phyloP scores from a whole-genome alignment of 345 rosid species.

The Corchorus capsularis region DNA sequence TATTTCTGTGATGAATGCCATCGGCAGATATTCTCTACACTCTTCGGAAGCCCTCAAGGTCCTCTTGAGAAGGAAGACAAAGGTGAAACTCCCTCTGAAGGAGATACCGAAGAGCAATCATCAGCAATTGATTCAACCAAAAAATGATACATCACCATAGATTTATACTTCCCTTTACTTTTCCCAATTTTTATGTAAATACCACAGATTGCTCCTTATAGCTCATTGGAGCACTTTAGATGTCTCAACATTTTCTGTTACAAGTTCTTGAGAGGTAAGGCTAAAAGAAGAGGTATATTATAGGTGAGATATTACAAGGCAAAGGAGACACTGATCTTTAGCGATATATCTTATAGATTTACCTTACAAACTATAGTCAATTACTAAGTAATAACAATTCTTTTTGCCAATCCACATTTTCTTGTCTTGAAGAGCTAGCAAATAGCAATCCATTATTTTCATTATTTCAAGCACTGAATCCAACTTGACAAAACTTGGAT shows the following conservation, averaged over 20 bases:
- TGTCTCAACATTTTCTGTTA: neutral
- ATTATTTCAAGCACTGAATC: too few relatives aligned
- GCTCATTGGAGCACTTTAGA: slow-evolving; percentile 19
- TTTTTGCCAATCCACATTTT: too few relatives aligned
- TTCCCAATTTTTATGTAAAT: slow-evolving; percentile 38
- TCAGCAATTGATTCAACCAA: slow-evolving; percentile 23
- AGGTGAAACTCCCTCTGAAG: slow-evolving; percentile 27
- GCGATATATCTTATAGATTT: too few relatives aligned
- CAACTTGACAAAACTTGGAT: too few relatives aligned
- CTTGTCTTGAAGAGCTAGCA: too few relatives aligned
- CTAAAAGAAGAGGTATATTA: neutral
- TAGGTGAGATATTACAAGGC: too few relatives aligned
- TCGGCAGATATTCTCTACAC: slow-evolving; percentile 60
- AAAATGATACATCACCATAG: slow-evolving; percentile 26
- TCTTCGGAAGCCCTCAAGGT: slow-evolving; percentile 72
- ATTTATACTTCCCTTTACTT: neutral
- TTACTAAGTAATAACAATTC: too few relatives aligned
- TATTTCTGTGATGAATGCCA: slow-evolving; percentile 85
- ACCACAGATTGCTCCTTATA: slow-evolving; percentile 37
- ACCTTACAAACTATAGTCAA: too few relatives aligned
- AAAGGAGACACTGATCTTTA: too few relatives aligned
- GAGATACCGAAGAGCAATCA: slow-evolving; percentile 18
- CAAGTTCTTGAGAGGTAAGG: slow-evolving; percentile 10
- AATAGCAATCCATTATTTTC: too few relatives aligned
- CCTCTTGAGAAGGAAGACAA: slow-evolving; percentile 40